Conservation (phyloP, 129 eudicot species). For the Artemisia tridentata region DNA sequence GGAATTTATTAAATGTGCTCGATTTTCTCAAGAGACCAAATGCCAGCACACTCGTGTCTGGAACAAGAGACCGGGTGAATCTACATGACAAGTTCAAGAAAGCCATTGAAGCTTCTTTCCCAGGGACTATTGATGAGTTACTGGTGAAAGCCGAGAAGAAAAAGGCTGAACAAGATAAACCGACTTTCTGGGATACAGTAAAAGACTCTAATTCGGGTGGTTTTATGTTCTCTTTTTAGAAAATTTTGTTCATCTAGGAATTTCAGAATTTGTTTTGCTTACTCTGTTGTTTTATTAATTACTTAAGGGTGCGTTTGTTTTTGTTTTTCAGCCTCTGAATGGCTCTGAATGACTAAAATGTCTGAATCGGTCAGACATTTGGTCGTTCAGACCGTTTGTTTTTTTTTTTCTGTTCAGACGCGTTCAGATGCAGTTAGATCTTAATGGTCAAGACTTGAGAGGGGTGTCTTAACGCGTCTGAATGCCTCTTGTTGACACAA, state of each 20-base stretch:
- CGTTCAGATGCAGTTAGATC: too few relatives aligned
- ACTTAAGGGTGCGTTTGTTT: too few relatives aligned
- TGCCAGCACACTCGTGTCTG: conserved; percentile 81
- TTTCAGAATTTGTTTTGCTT: background rate
- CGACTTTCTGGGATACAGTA: conserved; percentile 79
- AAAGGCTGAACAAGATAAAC: conserved; percentile 55
- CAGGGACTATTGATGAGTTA: conserved; percentile 70
- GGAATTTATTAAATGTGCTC: conserved; percentile 77
- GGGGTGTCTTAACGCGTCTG: too few relatives aligned
- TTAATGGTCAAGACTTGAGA: too few relatives aligned
- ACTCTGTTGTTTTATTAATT: background rate
- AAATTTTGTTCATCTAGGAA: background rate
- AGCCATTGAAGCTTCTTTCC: conserved; percentile 66
- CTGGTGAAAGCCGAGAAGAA: conserved; percentile 51
- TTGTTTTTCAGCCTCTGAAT: too few relatives aligned
- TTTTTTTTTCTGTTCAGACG: too few relatives aligned
- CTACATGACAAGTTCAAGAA: conserved; percentile 76
- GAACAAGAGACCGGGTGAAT: conserved; percentile 86
- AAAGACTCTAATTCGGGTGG: conserved; percentile 76
- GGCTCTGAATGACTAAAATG: too few relatives aligned
- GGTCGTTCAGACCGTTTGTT: too few relatives aligned
- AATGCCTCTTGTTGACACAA: too few relatives aligned
- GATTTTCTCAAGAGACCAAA: conserved; percentile 86
- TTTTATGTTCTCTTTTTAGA: conserved; percentile 80
- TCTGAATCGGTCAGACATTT: too few relatives aligned